Evolutionary conservation across 352 stramenopile genomes (phyloP).

Genomic region (Phytopythium sindhum): DNA sequence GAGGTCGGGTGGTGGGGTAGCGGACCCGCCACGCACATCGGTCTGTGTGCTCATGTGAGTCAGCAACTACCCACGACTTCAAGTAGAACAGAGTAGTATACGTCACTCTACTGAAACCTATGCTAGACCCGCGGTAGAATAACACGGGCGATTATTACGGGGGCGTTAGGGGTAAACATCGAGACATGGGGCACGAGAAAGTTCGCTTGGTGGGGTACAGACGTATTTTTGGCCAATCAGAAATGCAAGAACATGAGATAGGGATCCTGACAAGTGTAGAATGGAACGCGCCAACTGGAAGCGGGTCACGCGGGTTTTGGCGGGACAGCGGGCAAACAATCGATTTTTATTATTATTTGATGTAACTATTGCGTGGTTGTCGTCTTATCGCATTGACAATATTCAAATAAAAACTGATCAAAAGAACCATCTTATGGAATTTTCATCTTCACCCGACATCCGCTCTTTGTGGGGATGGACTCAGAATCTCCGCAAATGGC

Average conservation of each 20-base stretch:
- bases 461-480: background rate
- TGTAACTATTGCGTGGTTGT: too few relatives aligned
- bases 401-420: too few relatives aligned
- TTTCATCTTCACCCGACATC: background rate
- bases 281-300: background rate
- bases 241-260: background rate
- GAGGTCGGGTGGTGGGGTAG: background rate
- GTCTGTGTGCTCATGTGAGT: conserved; percentile 5
- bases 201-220: background rate
- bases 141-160: background rate
- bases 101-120: conserved; percentile 3
- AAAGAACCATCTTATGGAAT: background rate
- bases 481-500: background rate
- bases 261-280: too few relatives aligned
- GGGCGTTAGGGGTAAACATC: background rate
- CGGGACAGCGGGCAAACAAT: background rate
- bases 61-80: background rate
- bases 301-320: background rate
- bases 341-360: too few relatives aligned
- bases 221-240: background rate
- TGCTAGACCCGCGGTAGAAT: background rate
- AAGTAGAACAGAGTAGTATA: too few relatives aligned
- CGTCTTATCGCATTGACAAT: too few relatives aligned
- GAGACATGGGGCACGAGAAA: background rate
- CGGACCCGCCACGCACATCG: background rate